Conservation (phyloP, 257 asterid species). For the Solanum etuberosum region DNA sequence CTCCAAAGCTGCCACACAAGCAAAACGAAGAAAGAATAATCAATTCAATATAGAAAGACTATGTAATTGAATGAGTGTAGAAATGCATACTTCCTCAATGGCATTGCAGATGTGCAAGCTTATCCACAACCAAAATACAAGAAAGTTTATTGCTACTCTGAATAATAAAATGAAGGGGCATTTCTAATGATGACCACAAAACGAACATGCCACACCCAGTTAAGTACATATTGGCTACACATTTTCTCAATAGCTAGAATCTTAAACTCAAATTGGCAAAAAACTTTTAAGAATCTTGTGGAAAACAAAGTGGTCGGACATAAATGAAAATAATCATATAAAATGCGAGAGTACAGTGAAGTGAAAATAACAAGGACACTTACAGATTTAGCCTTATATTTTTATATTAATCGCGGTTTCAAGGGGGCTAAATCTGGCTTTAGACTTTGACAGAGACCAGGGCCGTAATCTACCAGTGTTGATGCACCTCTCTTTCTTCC, state of each 20-base stretch:
- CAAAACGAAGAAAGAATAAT: neutral
- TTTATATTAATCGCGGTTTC: neutral
- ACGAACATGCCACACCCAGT: neutral
- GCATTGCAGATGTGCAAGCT: neutral
- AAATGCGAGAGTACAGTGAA: neutral
- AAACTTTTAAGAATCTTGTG: neutral
- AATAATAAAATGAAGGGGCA: neutral
- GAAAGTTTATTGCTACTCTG: neutral
- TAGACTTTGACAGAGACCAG: neutral
- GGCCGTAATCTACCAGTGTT: neutral
- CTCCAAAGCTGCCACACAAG: conserved; percentile 61
- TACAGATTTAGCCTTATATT: neutral
- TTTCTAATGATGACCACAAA: neutral
- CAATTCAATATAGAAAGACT: neutral
- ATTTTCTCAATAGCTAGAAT: neutral
- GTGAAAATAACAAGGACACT: neutral
- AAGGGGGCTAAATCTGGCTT: neutral
- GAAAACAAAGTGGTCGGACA: neutral
- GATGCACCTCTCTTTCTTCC: neutral
- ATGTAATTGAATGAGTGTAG: neutral
- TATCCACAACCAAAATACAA: neutral
- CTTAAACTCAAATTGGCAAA: neutral
- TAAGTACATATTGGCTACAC: neutral
- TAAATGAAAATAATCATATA: neutral
- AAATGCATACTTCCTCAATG: neutral